Evolutionary conservation across 257 asterid species (phyloP).

Genomic region (Salvia hispanica): DNA sequence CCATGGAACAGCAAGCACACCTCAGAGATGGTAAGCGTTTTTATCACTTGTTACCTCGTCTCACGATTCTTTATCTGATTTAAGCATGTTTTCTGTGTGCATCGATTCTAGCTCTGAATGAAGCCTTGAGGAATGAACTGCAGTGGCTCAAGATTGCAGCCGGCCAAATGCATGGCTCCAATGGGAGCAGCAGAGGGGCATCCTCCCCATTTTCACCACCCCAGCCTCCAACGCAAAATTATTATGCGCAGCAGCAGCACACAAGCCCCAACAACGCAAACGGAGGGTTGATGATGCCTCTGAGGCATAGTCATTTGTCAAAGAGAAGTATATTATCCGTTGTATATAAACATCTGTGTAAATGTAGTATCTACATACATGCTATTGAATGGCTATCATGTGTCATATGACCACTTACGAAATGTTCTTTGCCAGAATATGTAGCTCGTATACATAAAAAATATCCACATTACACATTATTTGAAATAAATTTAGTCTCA

Average conservation of each 20-base stretch:
- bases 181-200: constrained; percentile 55
- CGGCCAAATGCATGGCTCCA: constrained; percentile 49
- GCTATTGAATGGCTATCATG: constrained; percentile 2
- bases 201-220: constrained; percentile 47
- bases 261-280: constrained; percentile 39
- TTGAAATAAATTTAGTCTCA: no score
- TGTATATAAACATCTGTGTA: constrained; percentile 26
- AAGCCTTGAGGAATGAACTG: constrained; percentile 72
- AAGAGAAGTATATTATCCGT: constrained; percentile 1
- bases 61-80: background rate
- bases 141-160: constrained; percentile 82
- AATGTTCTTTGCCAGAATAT: background rate
- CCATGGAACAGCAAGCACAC: constrained; percentile 91
- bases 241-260: constrained; percentile 49
- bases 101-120: constrained; percentile 64
- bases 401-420: background rate
- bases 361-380: constrained; percentile 5
- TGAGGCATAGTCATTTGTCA: background rate
- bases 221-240: constrained; percentile 45
- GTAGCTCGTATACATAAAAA: background rate
- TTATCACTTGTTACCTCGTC: background rate
- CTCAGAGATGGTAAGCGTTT: constrained; percentile 80
- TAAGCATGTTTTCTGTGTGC: background rate
- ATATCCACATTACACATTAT: no score
- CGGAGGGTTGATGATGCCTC: background rate